These are phyloP conservation scores for Delonix regia DNA, from an alignment of 306 rosid genomes.

Conservation along the genomic window DNA sequence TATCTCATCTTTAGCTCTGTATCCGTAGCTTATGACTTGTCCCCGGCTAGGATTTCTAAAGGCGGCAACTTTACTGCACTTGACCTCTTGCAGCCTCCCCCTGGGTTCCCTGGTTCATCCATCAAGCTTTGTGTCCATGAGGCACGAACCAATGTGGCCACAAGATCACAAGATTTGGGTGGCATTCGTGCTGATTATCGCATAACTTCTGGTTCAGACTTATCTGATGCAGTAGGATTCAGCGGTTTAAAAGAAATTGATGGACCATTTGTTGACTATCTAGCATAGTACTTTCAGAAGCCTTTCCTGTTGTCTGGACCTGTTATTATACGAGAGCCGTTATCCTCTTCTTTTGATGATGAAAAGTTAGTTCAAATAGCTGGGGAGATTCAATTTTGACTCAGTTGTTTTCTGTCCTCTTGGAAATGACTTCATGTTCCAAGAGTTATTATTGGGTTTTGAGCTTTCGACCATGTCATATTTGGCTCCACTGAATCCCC, in stretches of 20 bases:
- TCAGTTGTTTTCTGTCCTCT: constrained; percentile 44
- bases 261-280: constrained; percentile 43
- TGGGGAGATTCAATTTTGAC: constrained; percentile 15
- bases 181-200: constrained; percentile 41
- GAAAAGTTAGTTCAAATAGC: constrained; percentile 13
- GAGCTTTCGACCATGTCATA: not conserved
- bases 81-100: constrained; percentile 40
- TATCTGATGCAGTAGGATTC: constrained; percentile 36
- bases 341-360: not conserved
- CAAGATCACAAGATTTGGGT: not conserved
- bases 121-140: constrained; percentile 34
- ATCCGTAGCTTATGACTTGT: not conserved
- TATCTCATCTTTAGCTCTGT: not conserved
- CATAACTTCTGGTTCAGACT: not conserved
- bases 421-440: constrained; percentile 44
- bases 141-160: constrained; percentile 15
- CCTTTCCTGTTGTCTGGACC: constrained; percentile 36
- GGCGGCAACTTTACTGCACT: not conserved
- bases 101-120: constrained; percentile 41
- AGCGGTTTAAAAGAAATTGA: constrained; percentile 45
- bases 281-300: constrained; percentile 29
- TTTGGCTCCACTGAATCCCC: not conserved
- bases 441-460: constrained; percentile 19
- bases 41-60: not conserved
- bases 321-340: not conserved